Evolutionary conservation across 176 grass and related monocot genomes (phyloP).

Genomic region (Hordeum marinum): DNA sequence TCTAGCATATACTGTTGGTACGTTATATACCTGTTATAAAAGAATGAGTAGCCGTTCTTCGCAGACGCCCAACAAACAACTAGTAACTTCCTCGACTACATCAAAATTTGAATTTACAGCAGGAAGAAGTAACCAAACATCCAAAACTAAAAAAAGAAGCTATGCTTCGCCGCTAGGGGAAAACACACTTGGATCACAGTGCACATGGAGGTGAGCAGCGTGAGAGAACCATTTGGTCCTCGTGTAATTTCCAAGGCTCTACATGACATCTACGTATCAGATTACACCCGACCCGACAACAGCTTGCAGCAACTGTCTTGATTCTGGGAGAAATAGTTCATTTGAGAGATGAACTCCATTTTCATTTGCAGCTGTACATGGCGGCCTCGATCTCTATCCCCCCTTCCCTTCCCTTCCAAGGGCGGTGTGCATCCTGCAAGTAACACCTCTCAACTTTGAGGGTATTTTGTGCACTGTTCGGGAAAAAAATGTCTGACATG

Average conservation of each 20-base stretch:
- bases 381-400: background rate
- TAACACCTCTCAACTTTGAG: background rate
- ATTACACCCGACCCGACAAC: background rate
- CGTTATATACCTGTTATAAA: background rate
- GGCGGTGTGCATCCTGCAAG: background rate
- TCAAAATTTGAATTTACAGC: conserved; percentile 58
- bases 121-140: conserved; percentile 42
- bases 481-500: background rate
- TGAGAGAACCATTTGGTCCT: conserved; percentile 14
- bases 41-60: background rate
- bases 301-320: background rate
- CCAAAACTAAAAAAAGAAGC: background rate
- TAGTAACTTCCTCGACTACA: conserved; percentile 31
- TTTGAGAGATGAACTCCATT: conserved; percentile 4
- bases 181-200: conserved; percentile 1
- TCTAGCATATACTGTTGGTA: too few relatives aligned
- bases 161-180: background rate
- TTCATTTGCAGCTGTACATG: conserved; percentile 8
- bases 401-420: background rate
- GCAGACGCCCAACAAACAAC: conserved; percentile 15
- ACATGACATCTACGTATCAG: background rate
- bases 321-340: background rate
- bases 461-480: background rate
- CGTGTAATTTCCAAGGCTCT: background rate
- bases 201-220: background rate